These are phyloP conservation scores for Cyberlindnera japonica DNA, from an alignment of 805 yeast species.

Conservation along the genomic window DNA sequence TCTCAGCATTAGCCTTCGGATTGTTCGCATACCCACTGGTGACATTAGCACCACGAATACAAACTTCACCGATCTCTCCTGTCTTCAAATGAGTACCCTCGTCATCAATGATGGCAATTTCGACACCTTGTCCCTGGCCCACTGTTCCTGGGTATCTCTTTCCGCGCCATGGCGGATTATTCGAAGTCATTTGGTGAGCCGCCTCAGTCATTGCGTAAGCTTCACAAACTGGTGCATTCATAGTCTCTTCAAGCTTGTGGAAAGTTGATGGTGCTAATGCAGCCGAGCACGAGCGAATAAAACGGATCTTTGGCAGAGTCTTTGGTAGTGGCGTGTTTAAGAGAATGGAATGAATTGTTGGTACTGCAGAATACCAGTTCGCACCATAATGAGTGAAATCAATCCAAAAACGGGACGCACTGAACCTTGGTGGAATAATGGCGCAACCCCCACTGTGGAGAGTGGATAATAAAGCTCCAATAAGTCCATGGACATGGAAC, in stretches of 20 bases:
- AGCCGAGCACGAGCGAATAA: conserved; percentile 70
- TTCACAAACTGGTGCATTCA: conserved; percentile 67
- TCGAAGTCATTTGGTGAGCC: conserved; percentile 76
- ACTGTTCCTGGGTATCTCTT: conserved; percentile 67
- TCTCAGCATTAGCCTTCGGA: conserved; percentile 63
- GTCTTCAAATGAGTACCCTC: conserved; percentile 42
- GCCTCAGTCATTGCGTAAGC: conserved; percentile 84
- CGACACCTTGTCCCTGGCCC: conserved; percentile 69
- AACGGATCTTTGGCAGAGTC: conserved; percentile 52
- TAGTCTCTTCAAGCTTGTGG: conserved; percentile 49
- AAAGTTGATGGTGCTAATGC: conserved; percentile 66
- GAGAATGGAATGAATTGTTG: conserved; percentile 69
- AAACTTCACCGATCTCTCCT: conserved; percentile 66
- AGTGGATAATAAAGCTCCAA: conserved; percentile 62
- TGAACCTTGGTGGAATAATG: conserved; percentile 59
- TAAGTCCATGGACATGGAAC: conserved; percentile 73
- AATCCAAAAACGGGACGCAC: conserved; percentile 58
- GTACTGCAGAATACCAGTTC: conserved; percentile 75
- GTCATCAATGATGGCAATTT: conserved; percentile 52
- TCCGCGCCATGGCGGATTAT: conserved; percentile 63
- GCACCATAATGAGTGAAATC: conserved; percentile 49
- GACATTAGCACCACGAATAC: conserved; percentile 63
- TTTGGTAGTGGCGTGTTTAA: conserved; percentile 48
- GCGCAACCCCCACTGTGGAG: conserved; percentile 56
- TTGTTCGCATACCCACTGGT: conserved; percentile 72